These are phyloP conservation scores for Phylloporus scabripes DNA, from an alignment of 768 basidiomycete species.

Conservation along the genomic window DNA sequence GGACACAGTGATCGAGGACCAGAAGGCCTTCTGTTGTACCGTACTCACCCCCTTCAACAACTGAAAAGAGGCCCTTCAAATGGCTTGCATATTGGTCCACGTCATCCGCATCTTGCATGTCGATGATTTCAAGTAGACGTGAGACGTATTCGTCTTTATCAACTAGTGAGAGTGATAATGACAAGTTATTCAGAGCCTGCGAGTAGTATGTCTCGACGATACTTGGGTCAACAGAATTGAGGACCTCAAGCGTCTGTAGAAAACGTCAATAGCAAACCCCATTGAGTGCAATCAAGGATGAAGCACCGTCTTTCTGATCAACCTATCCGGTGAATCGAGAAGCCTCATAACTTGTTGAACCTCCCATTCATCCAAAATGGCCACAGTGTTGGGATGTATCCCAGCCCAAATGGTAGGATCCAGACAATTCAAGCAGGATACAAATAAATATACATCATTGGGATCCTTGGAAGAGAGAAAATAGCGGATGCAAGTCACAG, in stretches of 20 bases:
- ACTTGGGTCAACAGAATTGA: constrained; percentile 50
- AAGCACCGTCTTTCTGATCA: constrained; percentile 55
- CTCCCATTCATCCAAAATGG: constrained; percentile 64
- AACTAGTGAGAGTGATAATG: constrained; percentile 27
- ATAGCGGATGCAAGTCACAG: constrained; percentile 46
- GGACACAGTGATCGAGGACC: constrained; percentile 54
- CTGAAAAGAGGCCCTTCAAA: constrained; percentile 38
- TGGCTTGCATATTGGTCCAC: constrained; percentile 54
- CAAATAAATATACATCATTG: constrained; percentile 62
- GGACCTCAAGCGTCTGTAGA: constrained; percentile 53
- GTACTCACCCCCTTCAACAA: constrained; percentile 32
- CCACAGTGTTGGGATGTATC: constrained; percentile 41
- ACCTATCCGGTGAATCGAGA: constrained; percentile 52
- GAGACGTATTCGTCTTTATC: constrained; percentile 39
- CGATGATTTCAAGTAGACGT: constrained; percentile 53
- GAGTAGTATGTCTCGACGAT: constrained; percentile 55
- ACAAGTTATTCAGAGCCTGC: constrained; percentile 37
- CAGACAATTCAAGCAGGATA: constrained; percentile 56
- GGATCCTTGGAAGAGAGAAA: constrained; percentile 53
- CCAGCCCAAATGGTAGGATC: constrained; percentile 67
- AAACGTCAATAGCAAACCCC: constrained; percentile 2
- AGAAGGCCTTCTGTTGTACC: constrained; percentile 27
- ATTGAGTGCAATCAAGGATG: neutral
- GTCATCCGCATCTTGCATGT: constrained; percentile 42
- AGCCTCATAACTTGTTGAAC: constrained; percentile 68